These are phyloP conservation scores for Hordeum pubiflorum DNA, from an alignment of 202 grass and related monocot genomes.

Conservation along the genomic window DNA sequence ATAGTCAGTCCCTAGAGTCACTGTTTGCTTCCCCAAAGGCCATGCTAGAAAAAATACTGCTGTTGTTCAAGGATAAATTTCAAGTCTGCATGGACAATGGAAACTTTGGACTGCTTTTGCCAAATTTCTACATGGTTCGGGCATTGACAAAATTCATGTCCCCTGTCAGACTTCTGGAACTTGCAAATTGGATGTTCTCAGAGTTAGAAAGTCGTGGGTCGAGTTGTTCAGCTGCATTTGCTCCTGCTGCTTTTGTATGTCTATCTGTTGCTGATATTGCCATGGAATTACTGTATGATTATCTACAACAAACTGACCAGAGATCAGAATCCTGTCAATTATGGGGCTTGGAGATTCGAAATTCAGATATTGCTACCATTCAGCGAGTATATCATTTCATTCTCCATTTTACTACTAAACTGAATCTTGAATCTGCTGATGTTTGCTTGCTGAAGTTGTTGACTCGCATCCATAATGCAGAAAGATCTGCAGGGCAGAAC, in stretches of 20 bases:
- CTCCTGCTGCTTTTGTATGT: constrained; percentile 45
- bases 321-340: constrained; percentile 36
- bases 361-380: constrained; percentile 43
- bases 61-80: constrained; percentile 70
- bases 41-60: constrained; percentile 47
- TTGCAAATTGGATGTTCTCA: constrained; percentile 70
- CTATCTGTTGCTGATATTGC: constrained; percentile 57
- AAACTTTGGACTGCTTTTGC: constrained; percentile 46
- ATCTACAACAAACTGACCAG: constrained; percentile 29
- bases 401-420: constrained; percentile 52
- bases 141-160: constrained; percentile 52
- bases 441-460: constrained; percentile 59
- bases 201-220: constrained; percentile 29
- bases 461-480: constrained; percentile 31
- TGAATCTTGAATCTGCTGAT: constrained; percentile 75
- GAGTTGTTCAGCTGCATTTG: constrained; percentile 34
- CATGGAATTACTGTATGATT: constrained; percentile 47
- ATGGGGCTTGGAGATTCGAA: constrained; percentile 31
- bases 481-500: constrained; percentile 36
- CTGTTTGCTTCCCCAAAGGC: constrained; percentile 43
- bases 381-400: constrained; percentile 56
- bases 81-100: constrained; percentile 39
- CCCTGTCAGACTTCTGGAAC: constrained; percentile 65
- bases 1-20: constrained; percentile 33
- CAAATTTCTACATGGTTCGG: constrained; percentile 53